These are phyloP conservation scores for Debaryomyces robertsiae DNA, from an alignment of 1,139 yeast species.

Conservation along the genomic window DNA sequence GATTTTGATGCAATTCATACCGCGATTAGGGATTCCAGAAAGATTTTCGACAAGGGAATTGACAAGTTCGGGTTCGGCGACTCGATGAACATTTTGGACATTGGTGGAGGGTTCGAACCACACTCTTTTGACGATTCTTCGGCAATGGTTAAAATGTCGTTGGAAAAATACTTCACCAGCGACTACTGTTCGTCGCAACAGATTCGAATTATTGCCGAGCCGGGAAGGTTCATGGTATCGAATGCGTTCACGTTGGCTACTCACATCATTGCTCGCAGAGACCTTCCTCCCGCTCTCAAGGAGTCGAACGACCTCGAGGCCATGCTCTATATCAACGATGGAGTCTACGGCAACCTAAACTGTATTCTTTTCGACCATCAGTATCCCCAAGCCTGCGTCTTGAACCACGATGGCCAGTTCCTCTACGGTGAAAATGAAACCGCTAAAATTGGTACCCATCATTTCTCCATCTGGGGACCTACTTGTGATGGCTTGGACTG, in stretches of 20 bases:
- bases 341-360: slow-evolving; percentile 93
- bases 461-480: slow-evolving; percentile 92
- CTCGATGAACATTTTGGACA: slow-evolving; percentile 62
- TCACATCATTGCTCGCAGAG: slow-evolving; percentile 82
- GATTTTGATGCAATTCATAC: slow-evolving; percentile 68
- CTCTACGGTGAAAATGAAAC: slow-evolving; percentile 39
- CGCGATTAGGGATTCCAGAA: slow-evolving; percentile 73
- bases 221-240: slow-evolving; percentile 90
- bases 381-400: slow-evolving; percentile 66
- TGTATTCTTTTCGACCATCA: slow-evolving; percentile 94
- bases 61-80: slow-evolving; percentile 41
- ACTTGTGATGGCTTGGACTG: slow-evolving; percentile 97
- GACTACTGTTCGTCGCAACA: slow-evolving; percentile 29
- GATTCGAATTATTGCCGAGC: slow-evolving; percentile 81
- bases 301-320: slow-evolving; percentile 26
- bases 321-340: slow-evolving; percentile 84
- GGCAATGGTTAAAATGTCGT: slow-evolving; percentile 54
- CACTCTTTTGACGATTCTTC: slow-evolving; percentile 68
- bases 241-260: slow-evolving; percentile 84
- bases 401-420: slow-evolving; percentile 56
- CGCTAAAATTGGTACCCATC: slow-evolving; percentile 25
- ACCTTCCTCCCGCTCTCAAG: slow-evolving; percentile 24
- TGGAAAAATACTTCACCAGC: slow-evolving; percentile 60
- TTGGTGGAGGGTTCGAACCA: slow-evolving; percentile 91
- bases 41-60: slow-evolving; percentile 65